Evolutionary conservation across 768 basidiomycete species (phyloP).

Genomic region (Infundibulicybe gibba): DNA sequence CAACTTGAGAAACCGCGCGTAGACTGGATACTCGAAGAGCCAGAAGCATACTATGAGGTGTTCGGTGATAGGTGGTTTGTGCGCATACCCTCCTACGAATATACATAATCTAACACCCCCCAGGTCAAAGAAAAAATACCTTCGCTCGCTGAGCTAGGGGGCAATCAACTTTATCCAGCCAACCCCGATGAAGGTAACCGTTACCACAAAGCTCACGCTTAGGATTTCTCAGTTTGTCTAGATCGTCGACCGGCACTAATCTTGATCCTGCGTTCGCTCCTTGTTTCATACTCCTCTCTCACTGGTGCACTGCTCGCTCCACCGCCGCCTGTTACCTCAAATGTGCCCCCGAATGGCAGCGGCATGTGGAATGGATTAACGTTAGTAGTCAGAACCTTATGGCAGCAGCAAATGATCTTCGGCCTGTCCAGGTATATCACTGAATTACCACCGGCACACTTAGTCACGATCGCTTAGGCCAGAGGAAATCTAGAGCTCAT

Average conservation of each 20-base stretch:
- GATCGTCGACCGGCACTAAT: constrained; percentile 77
- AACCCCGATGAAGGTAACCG: constrained; percentile 65
- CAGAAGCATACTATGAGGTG: constrained; percentile 64
- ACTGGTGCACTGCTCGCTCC: constrained; percentile 68
- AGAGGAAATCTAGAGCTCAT: constrained; percentile 76
- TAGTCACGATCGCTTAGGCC: constrained; percentile 42
- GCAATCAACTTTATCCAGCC: constrained; percentile 74
- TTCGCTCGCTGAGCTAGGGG: constrained; percentile 77
- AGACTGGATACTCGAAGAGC: constrained; percentile 89
- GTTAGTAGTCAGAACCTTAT: constrained; percentile 83
- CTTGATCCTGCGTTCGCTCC: constrained; percentile 69
- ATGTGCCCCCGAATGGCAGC: constrained; percentile 66
- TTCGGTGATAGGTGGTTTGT: constrained; percentile 94
- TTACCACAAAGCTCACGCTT: neutral
- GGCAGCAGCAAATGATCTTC: constrained; percentile 85
- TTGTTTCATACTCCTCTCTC: constrained; percentile 76
- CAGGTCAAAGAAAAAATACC: constrained; percentile 84
- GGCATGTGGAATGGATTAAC: constrained; percentile 77
- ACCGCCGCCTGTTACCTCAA: constrained; percentile 45
- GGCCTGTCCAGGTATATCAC: constrained; percentile 72
- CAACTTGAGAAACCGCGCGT: constrained; percentile 84
- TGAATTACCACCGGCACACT: neutral
- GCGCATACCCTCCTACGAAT: constrained; percentile 25
- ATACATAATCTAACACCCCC: constrained; percentile 2
- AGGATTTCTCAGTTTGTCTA: constrained; percentile 19